Conservation (phyloP, 306 rosid genomes). For the Inga leiocalycina region DNA sequence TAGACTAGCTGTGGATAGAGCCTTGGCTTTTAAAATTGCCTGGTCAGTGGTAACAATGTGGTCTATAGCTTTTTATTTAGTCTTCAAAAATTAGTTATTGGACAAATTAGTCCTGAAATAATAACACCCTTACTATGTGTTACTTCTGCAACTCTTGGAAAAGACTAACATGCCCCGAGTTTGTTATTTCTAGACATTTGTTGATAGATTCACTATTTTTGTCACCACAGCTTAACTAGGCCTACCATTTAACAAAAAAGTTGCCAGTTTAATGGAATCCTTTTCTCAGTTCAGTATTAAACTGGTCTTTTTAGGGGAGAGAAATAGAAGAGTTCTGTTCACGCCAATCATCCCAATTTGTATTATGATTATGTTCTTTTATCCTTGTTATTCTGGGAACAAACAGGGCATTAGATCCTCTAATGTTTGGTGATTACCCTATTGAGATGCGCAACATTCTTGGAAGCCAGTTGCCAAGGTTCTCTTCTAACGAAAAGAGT, state of each 20-base stretch:
- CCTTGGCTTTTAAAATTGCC: slow-evolving; percentile 47
- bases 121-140: background rate
- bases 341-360: slow-evolving; percentile 9
- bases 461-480: slow-evolving; percentile 51
- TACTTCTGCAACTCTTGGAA: background rate
- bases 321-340: background rate
- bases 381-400: background rate
- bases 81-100: background rate
- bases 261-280: background rate
- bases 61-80: background rate
- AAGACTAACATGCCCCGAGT: background rate
- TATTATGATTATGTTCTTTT: background rate
- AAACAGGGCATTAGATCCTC: slow-evolving; percentile 54
- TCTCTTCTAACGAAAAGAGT: slow-evolving; percentile 46
- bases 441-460: slow-evolving; percentile 54
- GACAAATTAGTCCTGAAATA: background rate
- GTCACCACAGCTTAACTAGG: background rate
- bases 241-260: background rate
- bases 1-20: slow-evolving; percentile 51
- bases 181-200: background rate
- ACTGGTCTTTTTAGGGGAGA: background rate
- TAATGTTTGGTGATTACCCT: slow-evolving; percentile 67
- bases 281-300: background rate
- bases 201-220: background rate
- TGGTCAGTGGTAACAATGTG: slow-evolving; percentile 46